Conservation (phyloP, 176 grass and related monocot genomes). For the Ananas comosus region DNA sequence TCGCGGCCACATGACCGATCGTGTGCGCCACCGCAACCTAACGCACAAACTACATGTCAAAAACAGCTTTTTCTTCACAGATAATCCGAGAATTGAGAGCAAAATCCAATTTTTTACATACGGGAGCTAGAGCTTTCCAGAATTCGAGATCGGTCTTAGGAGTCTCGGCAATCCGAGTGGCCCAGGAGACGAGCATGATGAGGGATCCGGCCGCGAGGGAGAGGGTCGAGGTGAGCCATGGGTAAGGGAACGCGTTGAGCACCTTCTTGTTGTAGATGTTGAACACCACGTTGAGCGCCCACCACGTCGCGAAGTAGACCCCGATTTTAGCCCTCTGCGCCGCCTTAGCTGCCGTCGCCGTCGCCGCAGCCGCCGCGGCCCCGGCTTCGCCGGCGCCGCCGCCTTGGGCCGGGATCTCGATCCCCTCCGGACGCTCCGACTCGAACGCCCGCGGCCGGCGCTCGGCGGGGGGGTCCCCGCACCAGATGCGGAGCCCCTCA, state of each 20-base stretch:
- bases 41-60: neutral
- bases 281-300: constrained; percentile 92
- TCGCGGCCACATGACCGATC: constrained; percentile 93
- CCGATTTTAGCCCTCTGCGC: constrained; percentile 50
- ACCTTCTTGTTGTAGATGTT: constrained; percentile 99
- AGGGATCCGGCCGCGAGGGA: constrained; percentile 85
- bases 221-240: constrained; percentile 80
- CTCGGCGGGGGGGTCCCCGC: constrained; percentile 16
- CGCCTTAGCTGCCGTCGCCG: constrained; percentile 8
- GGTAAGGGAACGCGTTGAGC: constrained; percentile 87
- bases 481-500: neutral
- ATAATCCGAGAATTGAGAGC: neutral
- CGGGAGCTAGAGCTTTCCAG: constrained; percentile 78
- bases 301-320: constrained; percentile 93
- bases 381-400: constrained; percentile 24
- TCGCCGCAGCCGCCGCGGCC: constrained; percentile 8
- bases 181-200: constrained; percentile 93
- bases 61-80: neutral
- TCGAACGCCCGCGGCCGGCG: constrained; percentile 15
- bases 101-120: constrained; percentile 14
- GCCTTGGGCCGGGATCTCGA: constrained; percentile 15
- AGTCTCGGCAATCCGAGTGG: constrained; percentile 42
- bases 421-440: neutral
- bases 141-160: constrained; percentile 74
- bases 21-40: constrained; percentile 95